phyloP scores from a whole-genome alignment of 305 asterid genomes.

The Fraxinus velutina region DNA sequence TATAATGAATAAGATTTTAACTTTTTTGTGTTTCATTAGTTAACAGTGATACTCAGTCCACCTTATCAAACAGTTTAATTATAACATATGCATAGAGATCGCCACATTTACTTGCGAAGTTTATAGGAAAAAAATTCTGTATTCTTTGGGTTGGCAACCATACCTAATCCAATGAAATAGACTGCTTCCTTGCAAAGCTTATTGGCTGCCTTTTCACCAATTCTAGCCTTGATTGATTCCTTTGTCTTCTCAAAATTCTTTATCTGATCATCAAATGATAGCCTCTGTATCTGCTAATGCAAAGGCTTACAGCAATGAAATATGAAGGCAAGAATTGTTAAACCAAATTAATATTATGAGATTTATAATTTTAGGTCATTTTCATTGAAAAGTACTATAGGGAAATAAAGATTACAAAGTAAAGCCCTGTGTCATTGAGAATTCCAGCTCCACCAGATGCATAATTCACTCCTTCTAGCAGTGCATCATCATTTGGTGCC shows the following conservation, averaged over 20 bases:
- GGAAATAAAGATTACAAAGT: slow-evolving; percentile 47
- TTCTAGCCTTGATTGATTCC: slow-evolving; percentile 42
- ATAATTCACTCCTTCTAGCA: slow-evolving; percentile 66
- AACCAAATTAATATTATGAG: not conserved
- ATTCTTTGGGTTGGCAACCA: not conserved
- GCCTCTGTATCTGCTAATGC: slow-evolving; percentile 53
- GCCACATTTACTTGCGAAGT: not conserved
- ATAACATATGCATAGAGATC: not conserved
- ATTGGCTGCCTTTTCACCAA: slow-evolving; percentile 57
- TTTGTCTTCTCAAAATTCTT: slow-evolving; percentile 51
- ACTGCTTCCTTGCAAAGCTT: slow-evolving; percentile 54
- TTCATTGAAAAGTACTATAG: not conserved
- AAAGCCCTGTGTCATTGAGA: slow-evolving; percentile 69
- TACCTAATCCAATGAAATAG: slow-evolving; percentile 68
- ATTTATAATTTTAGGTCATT: not conserved
- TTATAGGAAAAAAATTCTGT: not conserved
- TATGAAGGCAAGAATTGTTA: not conserved
- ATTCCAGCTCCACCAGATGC: slow-evolving; percentile 93
- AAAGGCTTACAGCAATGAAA: not conserved
- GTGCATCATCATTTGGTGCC: slow-evolving; percentile 51
- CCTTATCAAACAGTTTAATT: not conserved
- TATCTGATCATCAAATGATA: slow-evolving; percentile 75
- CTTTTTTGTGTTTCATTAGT: not conserved
- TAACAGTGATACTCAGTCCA: not conserved
- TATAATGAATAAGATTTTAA: not conserved